A percentile compares a stretch with the other conserved stretches of the same genome.
phyloP scores from a whole-genome alignment of 345 rosid species.

The Brassica incana region DNA sequence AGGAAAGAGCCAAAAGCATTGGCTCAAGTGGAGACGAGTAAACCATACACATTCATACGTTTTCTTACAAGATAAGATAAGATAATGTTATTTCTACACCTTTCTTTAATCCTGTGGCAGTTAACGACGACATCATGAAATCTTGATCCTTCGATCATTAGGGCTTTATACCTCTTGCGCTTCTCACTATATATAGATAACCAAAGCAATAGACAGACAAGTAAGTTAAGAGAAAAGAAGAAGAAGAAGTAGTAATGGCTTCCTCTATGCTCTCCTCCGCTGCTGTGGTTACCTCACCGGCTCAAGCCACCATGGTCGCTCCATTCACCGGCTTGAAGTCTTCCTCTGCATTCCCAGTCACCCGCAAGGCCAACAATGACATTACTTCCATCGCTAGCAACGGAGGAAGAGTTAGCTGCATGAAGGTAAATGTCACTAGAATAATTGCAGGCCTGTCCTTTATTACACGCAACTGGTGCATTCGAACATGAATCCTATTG shows the following conservation, averaged over 20 bases:
- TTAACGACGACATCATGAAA: conserved; percentile 43
- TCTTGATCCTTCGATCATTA: conserved; percentile 9
- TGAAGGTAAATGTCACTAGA: conserved; percentile 39
- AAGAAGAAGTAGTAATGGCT: conserved; percentile 48
- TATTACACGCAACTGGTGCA: not conserved
- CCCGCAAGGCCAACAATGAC: conserved; percentile 50
- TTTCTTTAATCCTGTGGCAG: conserved; percentile 35
- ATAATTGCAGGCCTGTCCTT: not conserved
- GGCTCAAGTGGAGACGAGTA: conserved; percentile 31
- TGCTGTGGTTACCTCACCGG: conserved; percentile 45
- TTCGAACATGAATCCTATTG: not conserved
- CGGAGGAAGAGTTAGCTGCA: conserved; percentile 54
- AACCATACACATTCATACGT: conserved; percentile 33
- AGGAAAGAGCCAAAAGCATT: conserved; percentile 30
- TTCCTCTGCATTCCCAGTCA: conserved; percentile 46
- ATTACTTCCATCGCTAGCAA: conserved; percentile 52
- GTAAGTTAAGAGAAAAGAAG: conserved; percentile 1
- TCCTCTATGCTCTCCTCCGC: conserved; percentile 59
- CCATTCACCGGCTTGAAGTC: conserved; percentile 59
- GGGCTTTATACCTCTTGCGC: not conserved
- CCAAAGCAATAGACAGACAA: conserved; percentile 8
- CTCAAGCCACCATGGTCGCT: conserved; percentile 55
- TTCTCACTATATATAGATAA: conserved; percentile 28
- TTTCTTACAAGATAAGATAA: conserved; percentile 30
- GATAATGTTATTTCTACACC: conserved; percentile 32